Percentiles rank a stretch among this genome's conserved stretches.
Evolutionary conservation across 225 moss, liverwort and hornwort genomes (phyloP).

Genomic region (Asterella californica): DNA sequence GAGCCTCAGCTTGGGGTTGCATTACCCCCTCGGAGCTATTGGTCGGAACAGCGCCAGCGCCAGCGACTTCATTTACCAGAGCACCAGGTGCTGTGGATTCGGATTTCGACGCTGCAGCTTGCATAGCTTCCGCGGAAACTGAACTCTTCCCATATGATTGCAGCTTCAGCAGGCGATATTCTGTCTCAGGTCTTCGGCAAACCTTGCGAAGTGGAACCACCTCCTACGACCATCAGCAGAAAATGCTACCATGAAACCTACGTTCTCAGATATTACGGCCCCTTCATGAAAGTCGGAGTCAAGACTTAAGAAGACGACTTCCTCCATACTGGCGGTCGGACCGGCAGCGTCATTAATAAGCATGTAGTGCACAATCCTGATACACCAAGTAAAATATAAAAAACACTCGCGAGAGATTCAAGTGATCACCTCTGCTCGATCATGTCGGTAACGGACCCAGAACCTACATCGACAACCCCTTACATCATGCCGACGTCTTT

Average conservation of each 20-base stretch:
- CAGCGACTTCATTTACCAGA: constrained; percentile 5
- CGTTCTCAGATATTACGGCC: too few species aligned
- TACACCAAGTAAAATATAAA: not conserved
- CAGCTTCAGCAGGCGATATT: constrained; percentile 67
- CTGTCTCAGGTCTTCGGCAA: constrained; percentile 97
- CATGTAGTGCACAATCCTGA: not conserved
- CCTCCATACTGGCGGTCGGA: not conserved
- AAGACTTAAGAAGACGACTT: not conserved
- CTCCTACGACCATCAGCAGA: constrained; percentile 52
- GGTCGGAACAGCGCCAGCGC: not conserved
- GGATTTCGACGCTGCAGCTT: constrained; percentile 16
- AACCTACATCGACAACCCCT: constrained; percentile 98
- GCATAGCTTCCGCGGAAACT: constrained; percentile 6
- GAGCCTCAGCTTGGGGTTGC: too few species aligned
- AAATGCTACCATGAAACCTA: not conserved
- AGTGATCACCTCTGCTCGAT: constrained; percentile 27
- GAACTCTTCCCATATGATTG: constrained; percentile 43
- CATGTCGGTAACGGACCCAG: constrained; percentile 99
- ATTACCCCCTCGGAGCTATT: constrained; percentile 6
- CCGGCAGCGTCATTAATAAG: not conserved
- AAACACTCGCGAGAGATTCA: not conserved
- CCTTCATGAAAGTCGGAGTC: too few species aligned
- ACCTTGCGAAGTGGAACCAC: constrained; percentile 96
- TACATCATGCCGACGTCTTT: constrained; percentile 93
- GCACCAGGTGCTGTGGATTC: constrained; percentile 9